Base-by-base conservation (phyloP, 768 basidiomycete species). In the Phlebiopsis gigantea region DNA sequence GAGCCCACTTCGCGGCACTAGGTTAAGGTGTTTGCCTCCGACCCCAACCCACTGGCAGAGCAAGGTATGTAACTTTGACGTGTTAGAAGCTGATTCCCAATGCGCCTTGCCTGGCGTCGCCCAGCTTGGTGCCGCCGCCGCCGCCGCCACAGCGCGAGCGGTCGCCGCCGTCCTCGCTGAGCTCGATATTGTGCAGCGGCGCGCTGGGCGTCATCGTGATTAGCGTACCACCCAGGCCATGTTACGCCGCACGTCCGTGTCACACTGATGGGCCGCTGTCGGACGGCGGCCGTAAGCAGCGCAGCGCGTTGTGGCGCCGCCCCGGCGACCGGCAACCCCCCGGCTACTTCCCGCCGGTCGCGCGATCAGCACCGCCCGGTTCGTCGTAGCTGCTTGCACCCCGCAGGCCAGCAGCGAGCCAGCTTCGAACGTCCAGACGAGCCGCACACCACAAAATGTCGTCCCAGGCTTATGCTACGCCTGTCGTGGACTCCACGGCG, bases 401-500 rank as follows among this genome's bases (percentile, higher is more conserved):
- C 48, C 48, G n/a, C n/a, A n/a, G n/a, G n/a, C n/a, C n/a, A 25
- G 21, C 48, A 10, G n/a, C n/a, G 48, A 29, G 14, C 28, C 28
- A 25, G 21, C n/a, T 26, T 26, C 25, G 15, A 5, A 14, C 8
- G 47, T 48, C 28, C 26, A 29, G 9, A 28, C 46, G 22, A 24
- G n/a, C 12, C 4, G 7, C 10, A 21, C 7, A 24, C 29, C 52
- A 2, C 12, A 9, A 39, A 17, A 61, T 57, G 53, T 57, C 61
- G 41, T 3, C 52, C 14, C 50, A 56, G 26, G 34, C 51, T 17
- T 71, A 79, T 51, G 69, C 78, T 25, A 71, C 75, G 24, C 79
- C 85, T 0, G 66, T 78, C 19, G 72, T 73, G 26, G 72, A 75
- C 57, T 89, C 88, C 0, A 79, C 76, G 0, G 64, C 79, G 42